A percentile compares a stretch with the other conserved stretches of the same genome.
Conservation (phyloP, 345 rosid species). For the Citrus medica region DNA sequence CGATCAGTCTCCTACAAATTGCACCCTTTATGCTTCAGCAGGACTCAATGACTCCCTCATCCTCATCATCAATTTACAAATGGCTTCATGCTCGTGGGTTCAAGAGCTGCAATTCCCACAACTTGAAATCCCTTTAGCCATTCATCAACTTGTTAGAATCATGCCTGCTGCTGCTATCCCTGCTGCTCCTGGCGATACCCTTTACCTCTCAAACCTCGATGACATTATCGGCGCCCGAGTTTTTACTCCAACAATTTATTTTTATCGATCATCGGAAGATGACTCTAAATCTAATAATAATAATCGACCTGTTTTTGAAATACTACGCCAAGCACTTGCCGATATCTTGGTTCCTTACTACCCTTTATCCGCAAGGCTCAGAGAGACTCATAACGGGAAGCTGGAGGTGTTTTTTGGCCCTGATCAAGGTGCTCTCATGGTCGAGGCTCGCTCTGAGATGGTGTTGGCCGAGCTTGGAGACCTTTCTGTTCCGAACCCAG, state of each 20-base stretch:
- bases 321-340: slow-evolving; percentile 48
- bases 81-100: slow-evolving; percentile 62
- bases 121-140: slow-evolving; percentile 45
- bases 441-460: slow-evolving; percentile 59
- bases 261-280: slow-evolving; percentile 31
- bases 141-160: slow-evolving; percentile 31
- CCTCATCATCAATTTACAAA: slow-evolving; percentile 14
- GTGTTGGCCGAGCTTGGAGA: slow-evolving; percentile 66
- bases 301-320: slow-evolving; percentile 23
- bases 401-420: slow-evolving; percentile 69
- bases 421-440: slow-evolving; percentile 71
- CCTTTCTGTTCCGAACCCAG: slow-evolving; percentile 81
- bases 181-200: slow-evolving; percentile 37
- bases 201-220: slow-evolving; percentile 88
- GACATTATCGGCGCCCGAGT: slow-evolving; percentile 77
- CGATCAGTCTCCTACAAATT: slow-evolving; percentile 20
- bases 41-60: background rate
- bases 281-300: background rate
- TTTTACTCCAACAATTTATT: slow-evolving; percentile 84
- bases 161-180: slow-evolving; percentile 60
- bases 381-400: slow-evolving; percentile 63
- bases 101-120: slow-evolving; percentile 59
- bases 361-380: slow-evolving; percentile 77
- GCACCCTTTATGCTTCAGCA: background rate
- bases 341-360: slow-evolving; percentile 75